phyloP scores from a whole-genome alignment of 257 asterid genomes.

The Buddleja alternifolia region DNA sequence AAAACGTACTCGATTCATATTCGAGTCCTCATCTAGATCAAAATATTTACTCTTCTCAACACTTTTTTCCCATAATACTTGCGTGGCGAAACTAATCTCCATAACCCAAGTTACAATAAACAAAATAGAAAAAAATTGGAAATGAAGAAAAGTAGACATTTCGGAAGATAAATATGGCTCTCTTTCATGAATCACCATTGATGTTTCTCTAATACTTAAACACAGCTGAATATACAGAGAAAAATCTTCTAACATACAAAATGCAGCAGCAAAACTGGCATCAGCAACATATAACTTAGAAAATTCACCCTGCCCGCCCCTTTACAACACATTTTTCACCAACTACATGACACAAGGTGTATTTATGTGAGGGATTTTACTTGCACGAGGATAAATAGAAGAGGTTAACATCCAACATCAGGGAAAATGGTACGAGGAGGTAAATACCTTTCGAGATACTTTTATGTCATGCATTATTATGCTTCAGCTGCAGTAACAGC shows the following conservation, averaged over 20 bases:
- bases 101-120: too few relatives aligned
- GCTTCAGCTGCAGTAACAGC: conserved; percentile 51
- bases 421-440: neutral
- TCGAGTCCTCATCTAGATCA: too few relatives aligned
- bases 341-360: neutral
- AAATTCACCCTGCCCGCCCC: neutral
- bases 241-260: neutral
- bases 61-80: too few relatives aligned
- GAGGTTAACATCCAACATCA: neutral
- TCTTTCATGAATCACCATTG: neutral
- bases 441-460: neutral
- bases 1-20: too few relatives aligned
- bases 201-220: neutral
- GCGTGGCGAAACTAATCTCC: too few relatives aligned
- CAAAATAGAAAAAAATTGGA: too few relatives aligned
- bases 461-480: neutral
- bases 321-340: neutral
- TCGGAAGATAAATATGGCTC: neutral
- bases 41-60: too few relatives aligned
- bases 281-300: neutral
- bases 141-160: too few relatives aligned
- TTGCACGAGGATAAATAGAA: neutral
- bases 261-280: conserved; percentile 1
- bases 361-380: neutral
- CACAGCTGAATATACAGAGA: conserved; percentile 11